Percentiles rank a stretch among this genome's conserved stretches.
Evolutionary conservation across 106 monocot genomes (phyloP).

Genomic region (Platanthera guangdongensis): DNA sequence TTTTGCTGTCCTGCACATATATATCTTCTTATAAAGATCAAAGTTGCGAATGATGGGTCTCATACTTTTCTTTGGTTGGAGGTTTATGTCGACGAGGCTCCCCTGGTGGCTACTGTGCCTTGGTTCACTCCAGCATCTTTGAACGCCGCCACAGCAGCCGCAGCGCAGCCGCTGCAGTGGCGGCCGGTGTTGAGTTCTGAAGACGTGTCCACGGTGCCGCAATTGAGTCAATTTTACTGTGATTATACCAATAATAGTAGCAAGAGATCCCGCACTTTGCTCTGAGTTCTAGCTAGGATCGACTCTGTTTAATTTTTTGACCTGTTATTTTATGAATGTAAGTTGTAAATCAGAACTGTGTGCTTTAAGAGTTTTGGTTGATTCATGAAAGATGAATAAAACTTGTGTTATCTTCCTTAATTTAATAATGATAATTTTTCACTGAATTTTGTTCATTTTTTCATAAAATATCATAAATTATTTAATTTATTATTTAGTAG

Average conservation of each 20-base stretch:
- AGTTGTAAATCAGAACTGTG: not conserved
- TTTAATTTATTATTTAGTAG: no score
- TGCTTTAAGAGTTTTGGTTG: not conserved
- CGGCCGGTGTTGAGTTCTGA: not conserved
- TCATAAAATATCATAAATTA: no score
- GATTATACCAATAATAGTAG: not conserved
- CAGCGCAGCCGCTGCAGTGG: not conserved
- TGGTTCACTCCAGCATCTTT: not conserved
- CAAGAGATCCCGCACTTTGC: slow-evolving; percentile 7
- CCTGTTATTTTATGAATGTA: not conserved
- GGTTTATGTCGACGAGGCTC: not conserved
- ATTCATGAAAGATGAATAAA: not conserved
- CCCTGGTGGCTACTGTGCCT: slow-evolving; percentile 8
- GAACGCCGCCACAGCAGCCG: not conserved
- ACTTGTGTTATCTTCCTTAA: not conserved
- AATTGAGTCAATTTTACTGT: slow-evolving; percentile 13
- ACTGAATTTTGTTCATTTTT: no score
- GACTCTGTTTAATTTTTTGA: not conserved
- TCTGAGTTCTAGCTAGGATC: not conserved
- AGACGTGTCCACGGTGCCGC: slow-evolving; percentile 34
- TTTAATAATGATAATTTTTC: no score
- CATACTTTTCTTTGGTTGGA: not conserved
- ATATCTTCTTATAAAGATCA: not conserved
- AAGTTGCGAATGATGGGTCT: not conserved
- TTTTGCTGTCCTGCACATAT: not conserved